Base-by-base conservation (phyloP, 768 basidiomycete genomes). In the Boletus vermiculosoides region DNA sequence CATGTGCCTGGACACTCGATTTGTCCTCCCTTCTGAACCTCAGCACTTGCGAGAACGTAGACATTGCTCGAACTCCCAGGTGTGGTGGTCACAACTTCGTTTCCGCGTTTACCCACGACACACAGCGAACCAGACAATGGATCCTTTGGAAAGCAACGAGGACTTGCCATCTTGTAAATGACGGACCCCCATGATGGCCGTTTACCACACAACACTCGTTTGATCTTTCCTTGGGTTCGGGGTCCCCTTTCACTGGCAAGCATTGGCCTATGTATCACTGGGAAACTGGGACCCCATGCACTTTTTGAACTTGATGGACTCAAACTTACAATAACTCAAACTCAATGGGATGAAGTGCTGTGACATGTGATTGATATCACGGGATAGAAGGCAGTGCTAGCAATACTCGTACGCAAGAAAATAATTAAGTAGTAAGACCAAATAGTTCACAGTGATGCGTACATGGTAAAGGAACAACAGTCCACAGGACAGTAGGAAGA, bases 391-490 rank as follows among this genome's bases (percentile, higher is more conserved):
- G 4, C 2, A 36, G 54, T 57, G 63, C 55, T 55, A 36, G 30
- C 12, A 56, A 40, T 57, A 45, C 36, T 51, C 39, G 52, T 67
- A 62, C 54, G 65, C 59, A 64, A 55, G 55, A 59, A 54, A 56
- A 59, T 62, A 64, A 67, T 57, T 66, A 69, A 47, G 53, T 45
- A 22, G 50, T 34, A 25, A 33, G 37, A 49, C 28, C 51, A 57
- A 41, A 58, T 52, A 56, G 57, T 37, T 53, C 45, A 25, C 52
- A 45, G 31, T 9, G 46, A 53, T 56, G 50, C 37, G 56, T 64
- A 67, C 67, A 69, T 41, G 52, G n/a, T 53, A 47, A 52, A 36
- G 51, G 44, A 49, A 59, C 50, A 60, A 55, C 46, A 51, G 52
- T 54, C 47, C 54, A 34, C 45, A 37, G 20, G 47, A 40, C 33